Evolutionary conservation across 1,284 basidiomycete genomes (phyloP).

Genomic region (Tilletiopsis washingtonensis): DNA sequence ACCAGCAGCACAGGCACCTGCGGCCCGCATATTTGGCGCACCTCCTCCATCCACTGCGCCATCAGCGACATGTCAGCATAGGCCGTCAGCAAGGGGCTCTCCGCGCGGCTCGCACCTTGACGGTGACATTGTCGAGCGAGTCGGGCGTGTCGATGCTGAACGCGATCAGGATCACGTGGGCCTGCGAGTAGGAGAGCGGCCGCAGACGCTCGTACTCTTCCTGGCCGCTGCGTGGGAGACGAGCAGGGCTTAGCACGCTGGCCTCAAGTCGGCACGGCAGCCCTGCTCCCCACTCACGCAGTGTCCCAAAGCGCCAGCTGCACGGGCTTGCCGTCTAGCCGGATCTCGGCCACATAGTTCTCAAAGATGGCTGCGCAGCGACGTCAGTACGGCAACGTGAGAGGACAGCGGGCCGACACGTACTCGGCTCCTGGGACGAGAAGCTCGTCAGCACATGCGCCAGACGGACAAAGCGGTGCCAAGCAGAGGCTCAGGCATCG

Average conservation of each 20-base stretch:
- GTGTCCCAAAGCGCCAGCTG: constrained; percentile 96
- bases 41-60: constrained; percentile 66
- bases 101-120: constrained; percentile 59
- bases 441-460: constrained; percentile 58
- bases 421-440: no score
- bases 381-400: no score
- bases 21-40: constrained; percentile 48
- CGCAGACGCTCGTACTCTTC: constrained; percentile 91
- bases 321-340: constrained; percentile 90
- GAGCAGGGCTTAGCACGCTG: no score
- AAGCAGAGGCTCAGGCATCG: background rate
- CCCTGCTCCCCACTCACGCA: constrained; percentile 61
- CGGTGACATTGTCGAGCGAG: constrained; percentile 86
- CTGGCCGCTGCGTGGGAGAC: constrained; percentile 65
- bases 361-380: constrained; percentile 72
- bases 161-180: constrained; percentile 95
- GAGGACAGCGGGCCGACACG: no score
- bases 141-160: constrained; percentile 94
- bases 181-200: constrained; percentile 93
- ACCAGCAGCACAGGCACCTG: constrained; percentile 73
- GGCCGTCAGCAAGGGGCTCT: background rate
- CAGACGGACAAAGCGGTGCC: constrained; percentile 23
- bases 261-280: no score
- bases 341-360: constrained; percentile 96
- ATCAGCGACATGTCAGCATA: constrained; percentile 5